Evolutionary conservation across 805 yeast genomes (phyloP).

Genomic region (Groenewaldozyma tartarivorans): DNA sequence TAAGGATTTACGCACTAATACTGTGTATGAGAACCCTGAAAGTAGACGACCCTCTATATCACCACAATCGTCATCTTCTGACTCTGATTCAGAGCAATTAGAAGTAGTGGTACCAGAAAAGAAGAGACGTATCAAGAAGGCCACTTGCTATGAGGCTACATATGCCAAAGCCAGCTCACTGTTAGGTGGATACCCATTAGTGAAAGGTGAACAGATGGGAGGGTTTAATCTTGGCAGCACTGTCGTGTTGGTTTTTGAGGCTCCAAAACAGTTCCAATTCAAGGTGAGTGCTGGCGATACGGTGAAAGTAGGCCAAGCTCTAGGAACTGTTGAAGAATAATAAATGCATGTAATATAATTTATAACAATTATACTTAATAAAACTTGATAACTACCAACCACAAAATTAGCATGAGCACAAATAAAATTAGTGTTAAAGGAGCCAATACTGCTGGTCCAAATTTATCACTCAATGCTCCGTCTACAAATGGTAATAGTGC

Average conservation of each 20-base stretch:
- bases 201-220: slow-evolving; percentile 92
- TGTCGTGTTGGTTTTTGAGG: slow-evolving; percentile 94
- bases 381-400: slow-evolving; percentile 14
- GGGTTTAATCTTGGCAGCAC: slow-evolving; percentile 95
- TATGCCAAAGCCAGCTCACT: slow-evolving; percentile 68
- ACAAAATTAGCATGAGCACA: slow-evolving; percentile 14
- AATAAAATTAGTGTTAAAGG: slow-evolving; percentile 19
- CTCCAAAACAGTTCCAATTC: slow-evolving; percentile 73
- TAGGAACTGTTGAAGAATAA: slow-evolving; percentile 8
- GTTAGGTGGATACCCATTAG: slow-evolving; percentile 79
- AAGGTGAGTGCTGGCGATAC: slow-evolving; percentile 59
- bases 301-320: slow-evolving; percentile 71
- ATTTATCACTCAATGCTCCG: slow-evolving; percentile 36
- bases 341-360: not conserved
- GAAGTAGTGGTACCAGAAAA: slow-evolving; percentile 9
- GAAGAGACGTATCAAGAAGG: slow-evolving; percentile 44
- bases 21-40: slow-evolving; percentile 23
- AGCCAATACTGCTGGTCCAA: slow-evolving; percentile 20
- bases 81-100: slow-evolving; percentile 6
- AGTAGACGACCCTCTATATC: not conserved
- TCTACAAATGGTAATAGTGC: slow-evolving; percentile 60
- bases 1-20: slow-evolving; percentile 79
- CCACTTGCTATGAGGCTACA: slow-evolving; percentile 90
- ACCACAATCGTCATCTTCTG: slow-evolving; percentile 1
- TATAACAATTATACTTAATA: not conserved